phyloP scores from a whole-genome alignment of 208 protist species.

The Leishmania braziliensis region DNA sequence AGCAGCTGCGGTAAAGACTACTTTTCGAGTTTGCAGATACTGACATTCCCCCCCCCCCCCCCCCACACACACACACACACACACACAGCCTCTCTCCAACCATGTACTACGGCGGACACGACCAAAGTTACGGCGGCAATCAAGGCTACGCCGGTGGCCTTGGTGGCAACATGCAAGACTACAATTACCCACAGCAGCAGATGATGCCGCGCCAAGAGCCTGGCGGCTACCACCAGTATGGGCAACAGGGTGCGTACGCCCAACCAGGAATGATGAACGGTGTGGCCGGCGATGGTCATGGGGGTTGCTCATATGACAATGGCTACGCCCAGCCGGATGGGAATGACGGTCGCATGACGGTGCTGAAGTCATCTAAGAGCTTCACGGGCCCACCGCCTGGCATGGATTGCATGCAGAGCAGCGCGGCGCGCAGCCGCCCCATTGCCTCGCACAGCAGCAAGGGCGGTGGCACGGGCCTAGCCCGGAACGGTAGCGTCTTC shows the following conservation, averaged over 20 bases:
- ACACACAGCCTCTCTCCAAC: neutral
- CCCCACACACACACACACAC: neutral
- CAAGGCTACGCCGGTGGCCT: constrained; percentile 11
- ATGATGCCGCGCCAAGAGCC: constrained; percentile 17
- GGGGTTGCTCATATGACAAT: neutral
- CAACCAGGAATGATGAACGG: constrained; percentile 25
- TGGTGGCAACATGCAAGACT: constrained; percentile 3
- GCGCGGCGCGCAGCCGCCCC: constrained; percentile 29
- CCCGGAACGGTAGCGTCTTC: constrained; percentile 56
- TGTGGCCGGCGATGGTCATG: neutral
- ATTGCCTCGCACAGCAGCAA: constrained; percentile 22
- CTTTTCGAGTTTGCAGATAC: neutral
- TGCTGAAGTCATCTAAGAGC: constrained; percentile 41
- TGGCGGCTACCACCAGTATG: constrained; percentile 17
- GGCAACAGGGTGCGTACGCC: constrained; percentile 7
- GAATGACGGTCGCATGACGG: neutral
- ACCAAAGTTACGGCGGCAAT: constrained; percentile 21
- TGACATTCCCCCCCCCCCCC: neutral
- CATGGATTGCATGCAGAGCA: constrained; percentile 32
- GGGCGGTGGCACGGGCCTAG: constrained; percentile 32
- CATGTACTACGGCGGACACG: constrained; percentile 31
- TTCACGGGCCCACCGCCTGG: constrained; percentile 40
- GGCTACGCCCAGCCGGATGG: constrained; percentile 2
- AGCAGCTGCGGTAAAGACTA: neutral
- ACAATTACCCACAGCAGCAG: constrained; percentile 21